These are phyloP conservation scores for Ophiocordyceps polyrhachis-furcata DNA, from an alignment of 2,329 filamentous ascomycete genomes.

Conservation along the genomic window DNA sequence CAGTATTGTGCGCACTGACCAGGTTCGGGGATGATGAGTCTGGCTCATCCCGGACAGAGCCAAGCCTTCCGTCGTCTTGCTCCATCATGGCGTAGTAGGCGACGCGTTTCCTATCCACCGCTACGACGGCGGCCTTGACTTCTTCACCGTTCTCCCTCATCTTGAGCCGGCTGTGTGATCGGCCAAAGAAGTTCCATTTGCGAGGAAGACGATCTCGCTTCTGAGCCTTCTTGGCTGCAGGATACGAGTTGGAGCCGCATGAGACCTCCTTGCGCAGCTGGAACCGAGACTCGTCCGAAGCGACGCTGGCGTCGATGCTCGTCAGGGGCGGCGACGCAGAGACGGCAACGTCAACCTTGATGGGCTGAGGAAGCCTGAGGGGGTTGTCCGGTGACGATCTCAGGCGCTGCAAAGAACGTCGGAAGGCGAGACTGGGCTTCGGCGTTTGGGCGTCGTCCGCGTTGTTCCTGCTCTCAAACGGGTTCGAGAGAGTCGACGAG, in stretches of 20 bases:
- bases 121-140: conserved; percentile 29
- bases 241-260: conserved; percentile 11
- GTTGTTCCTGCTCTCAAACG: conserved; percentile 32
- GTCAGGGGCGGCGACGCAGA: conserved; percentile 30
- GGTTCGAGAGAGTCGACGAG: conserved; percentile 7
- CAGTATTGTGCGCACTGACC: background rate
- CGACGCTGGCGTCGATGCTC: conserved; percentile 36
- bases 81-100: conserved; percentile 46
- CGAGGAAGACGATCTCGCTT: conserved; percentile 36
- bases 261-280: conserved; percentile 20
- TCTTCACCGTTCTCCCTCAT: conserved; percentile 17
- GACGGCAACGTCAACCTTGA: conserved; percentile 23
- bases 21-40: background rate
- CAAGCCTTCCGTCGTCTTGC: conserved; percentile 26
- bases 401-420: conserved; percentile 34
- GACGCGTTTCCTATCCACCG: conserved; percentile 29
- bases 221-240: conserved; percentile 31
- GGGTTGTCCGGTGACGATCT: conserved; percentile 23
- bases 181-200: conserved; percentile 46
- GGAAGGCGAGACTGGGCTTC: conserved; percentile 33
- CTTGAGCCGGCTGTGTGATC: conserved; percentile 28
- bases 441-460: conserved; percentile 13
- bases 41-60: conserved; percentile 22
- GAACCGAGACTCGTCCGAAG: conserved; percentile 36
- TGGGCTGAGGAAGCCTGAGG: conserved; percentile 32